Base-by-base conservation (phyloP, 1,284 basidiomycete species). In the Tremellales sp. region DNA sequence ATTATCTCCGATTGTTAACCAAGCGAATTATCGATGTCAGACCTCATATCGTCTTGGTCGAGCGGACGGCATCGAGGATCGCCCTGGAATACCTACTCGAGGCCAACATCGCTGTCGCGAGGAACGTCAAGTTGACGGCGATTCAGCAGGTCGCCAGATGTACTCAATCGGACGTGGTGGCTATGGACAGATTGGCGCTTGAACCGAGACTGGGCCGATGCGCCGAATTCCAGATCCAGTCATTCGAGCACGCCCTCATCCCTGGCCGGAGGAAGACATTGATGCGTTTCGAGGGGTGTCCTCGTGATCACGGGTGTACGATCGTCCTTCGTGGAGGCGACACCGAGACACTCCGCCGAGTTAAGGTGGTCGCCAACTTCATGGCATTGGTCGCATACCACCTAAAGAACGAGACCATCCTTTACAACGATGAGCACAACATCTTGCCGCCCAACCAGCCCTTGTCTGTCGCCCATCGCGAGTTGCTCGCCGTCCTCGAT, bases 251-350 rank as follows among this genome's bases (percentile, higher is more conserved):
- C 70, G 82, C 83, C 4, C 77, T 91, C 27, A 94, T 97, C 33
- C 90, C 93, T 7, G 91, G 89, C 13, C 81, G 82, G 35, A 80
- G 94, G 48, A 98, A 98, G 77, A 91, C 92, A 1, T 87, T 92
- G 66, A 93, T 98, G 89, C 85, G 94, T 2, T 97, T 99, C 65
- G 91, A 96, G 70, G 96, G 94, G 0, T 94, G 91, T 63, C 86
- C 83, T 63, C 82, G 83, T 46, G 89, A 94, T 58, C 86, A 91
- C 77, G 92, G 93, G 0, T 96, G 92, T 60, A 97, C 93, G 0
- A 85, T 99, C 57, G 80, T 98, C 24, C 74, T 99, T 23, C 82
- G 96, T 39, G 96, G 96, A n/a, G 92, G 83, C 10, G 82, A 91
- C 64, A 78, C 86, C 50, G 82, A 84, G 33, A 87, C 83, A 1